A percentile compares a stretch with the other conserved stretches of the same genome.
Conservation (phyloP, 73 alveolate genomes). For the Blepharisma japonicum region DNA sequence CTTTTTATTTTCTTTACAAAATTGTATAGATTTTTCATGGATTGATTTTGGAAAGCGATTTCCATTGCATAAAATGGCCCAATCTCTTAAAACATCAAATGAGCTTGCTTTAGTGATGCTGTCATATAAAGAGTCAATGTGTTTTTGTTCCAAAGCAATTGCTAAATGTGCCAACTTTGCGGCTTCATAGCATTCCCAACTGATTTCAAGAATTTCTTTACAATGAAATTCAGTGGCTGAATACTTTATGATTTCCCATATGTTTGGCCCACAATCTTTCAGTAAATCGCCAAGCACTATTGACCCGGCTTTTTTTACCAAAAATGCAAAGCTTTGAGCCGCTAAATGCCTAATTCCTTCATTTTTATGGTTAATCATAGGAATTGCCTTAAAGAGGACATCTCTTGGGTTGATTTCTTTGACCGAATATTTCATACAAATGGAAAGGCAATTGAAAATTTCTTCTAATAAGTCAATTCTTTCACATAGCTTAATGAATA, state of each 20-base stretch:
- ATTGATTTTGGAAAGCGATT: background rate
- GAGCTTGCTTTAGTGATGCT: background rate
- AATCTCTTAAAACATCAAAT: constrained; percentile 12
- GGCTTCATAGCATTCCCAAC: background rate
- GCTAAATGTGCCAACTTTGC: background rate
- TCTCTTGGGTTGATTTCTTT: background rate
- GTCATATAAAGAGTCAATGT: background rate
- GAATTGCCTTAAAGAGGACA: background rate
- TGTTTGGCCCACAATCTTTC: background rate
- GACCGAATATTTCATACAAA: background rate
- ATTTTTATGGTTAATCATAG: constrained; percentile 6
- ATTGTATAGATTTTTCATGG: background rate
- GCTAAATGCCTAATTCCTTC: constrained; percentile 15
- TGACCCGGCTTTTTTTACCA: background rate
- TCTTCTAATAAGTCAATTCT: background rate
- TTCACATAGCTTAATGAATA: background rate
- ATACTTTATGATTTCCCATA: background rate
- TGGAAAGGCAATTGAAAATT: background rate
- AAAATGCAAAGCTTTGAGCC: constrained; percentile 18
- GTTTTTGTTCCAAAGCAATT: background rate
- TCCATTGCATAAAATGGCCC: constrained; percentile 25
- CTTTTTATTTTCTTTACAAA: background rate
- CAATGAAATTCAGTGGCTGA: background rate
- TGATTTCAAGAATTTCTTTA: background rate
- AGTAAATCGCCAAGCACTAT: background rate